Conservation (phyloP, 2,329 filamentous ascomycete species). For the Monilinia fructigena region DNA sequence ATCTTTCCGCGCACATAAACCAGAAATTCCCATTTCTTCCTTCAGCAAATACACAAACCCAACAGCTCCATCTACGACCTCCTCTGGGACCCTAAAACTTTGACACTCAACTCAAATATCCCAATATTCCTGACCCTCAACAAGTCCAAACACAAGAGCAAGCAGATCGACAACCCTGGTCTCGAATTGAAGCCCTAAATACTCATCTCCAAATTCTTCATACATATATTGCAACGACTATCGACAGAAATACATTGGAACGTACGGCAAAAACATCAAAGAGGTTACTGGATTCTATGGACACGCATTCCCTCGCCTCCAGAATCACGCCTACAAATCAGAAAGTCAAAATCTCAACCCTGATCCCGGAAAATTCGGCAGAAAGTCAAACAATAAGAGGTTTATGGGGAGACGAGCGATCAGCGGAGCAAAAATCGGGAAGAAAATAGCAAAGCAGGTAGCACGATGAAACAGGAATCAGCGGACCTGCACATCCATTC, state of each 20-base stretch:
- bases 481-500: constrained; percentile 38
- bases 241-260: constrained; percentile 50
- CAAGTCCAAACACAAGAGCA: constrained; percentile 33
- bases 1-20: constrained; percentile 54
- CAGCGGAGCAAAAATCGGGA: not conserved
- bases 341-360: constrained; percentile 23
- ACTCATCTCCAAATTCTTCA: constrained; percentile 64
- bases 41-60: constrained; percentile 22
- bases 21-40: constrained; percentile 36
- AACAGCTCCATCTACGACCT: constrained; percentile 56
- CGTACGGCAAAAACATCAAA: constrained; percentile 62
- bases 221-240: constrained; percentile 49
- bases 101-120: constrained; percentile 62
- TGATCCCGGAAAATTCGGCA: constrained; percentile 25
- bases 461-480: constrained; percentile 25
- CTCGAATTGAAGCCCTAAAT: constrained; percentile 61
- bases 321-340: constrained; percentile 21
- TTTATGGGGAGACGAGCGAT: not conserved
- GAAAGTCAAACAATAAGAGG: constrained; percentile 10
- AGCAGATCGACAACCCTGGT: constrained; percentile 47
- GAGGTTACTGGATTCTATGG: constrained; percentile 72
- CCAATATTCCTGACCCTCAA: constrained; percentile 59
- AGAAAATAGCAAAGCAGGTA: not conserved
- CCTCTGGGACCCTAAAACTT: constrained; percentile 57
- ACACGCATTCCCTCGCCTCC: constrained; percentile 51